Conservation (phyloP, 2,329 filamentous ascomycete genomes). For the Aspergillus ochraceoroseus region DNA sequence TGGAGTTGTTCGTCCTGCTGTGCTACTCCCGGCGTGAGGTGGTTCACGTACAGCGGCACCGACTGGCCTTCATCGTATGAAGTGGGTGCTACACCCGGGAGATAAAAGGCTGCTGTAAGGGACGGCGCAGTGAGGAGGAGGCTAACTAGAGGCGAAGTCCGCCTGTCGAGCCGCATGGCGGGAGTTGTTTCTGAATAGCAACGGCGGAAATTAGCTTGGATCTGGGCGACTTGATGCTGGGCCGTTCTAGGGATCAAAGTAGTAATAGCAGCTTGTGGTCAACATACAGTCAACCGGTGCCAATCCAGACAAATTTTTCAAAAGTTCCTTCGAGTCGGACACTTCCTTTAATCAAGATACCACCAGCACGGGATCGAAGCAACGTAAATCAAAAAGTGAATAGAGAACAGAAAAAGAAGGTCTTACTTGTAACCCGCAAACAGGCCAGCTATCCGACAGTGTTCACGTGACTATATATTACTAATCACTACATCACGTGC, state of each 20-base stretch:
- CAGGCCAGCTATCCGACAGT: slow-evolving; percentile 19
- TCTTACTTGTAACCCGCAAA: slow-evolving; percentile 2
- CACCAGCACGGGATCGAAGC: neutral
- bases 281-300: slow-evolving; percentile 22
- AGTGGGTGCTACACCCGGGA: slow-evolving; percentile 89
- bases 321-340: slow-evolving; percentile 13
- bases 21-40: slow-evolving; percentile 77
- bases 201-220: slow-evolving; percentile 19
- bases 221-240: slow-evolving; percentile 11
- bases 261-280: slow-evolving; percentile 3
- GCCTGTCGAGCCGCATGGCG: slow-evolving; percentile 38
- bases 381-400: neutral
- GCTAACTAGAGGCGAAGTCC: slow-evolving; percentile 27
- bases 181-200: slow-evolving; percentile 17
- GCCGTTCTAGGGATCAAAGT: slow-evolving; percentile 12
- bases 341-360: neutral
- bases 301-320: slow-evolving; percentile 14
- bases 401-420: neutral
- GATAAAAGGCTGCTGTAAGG: slow-evolving; percentile 71
- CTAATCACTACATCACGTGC: slow-evolving; percentile 20
- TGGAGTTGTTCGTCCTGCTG: slow-evolving; percentile 73
- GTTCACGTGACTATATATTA: slow-evolving; percentile 23
- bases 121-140: slow-evolving; percentile 32
- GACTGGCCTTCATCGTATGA: slow-evolving; percentile 75
- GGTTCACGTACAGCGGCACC: slow-evolving; percentile 89